phyloP scores from a whole-genome alignment of 1,139 yeast genomes.

The Geotrichum fermentans region DNA sequence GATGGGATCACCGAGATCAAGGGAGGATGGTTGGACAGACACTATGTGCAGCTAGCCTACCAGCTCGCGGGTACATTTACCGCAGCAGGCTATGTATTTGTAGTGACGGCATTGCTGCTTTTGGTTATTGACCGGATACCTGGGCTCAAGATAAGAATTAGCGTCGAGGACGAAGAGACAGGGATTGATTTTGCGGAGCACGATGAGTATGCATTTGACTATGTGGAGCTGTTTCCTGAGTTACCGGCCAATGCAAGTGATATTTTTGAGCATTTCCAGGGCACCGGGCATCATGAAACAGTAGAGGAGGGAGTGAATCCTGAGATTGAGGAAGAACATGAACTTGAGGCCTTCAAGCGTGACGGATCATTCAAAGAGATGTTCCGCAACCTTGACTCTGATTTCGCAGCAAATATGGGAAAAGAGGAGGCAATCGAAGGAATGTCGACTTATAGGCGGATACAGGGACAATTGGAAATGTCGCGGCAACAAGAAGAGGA shows the following conservation, averaged over 20 bases:
- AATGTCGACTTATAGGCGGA: neutral
- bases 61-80: slow-evolving; percentile 47
- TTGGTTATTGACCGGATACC: slow-evolving; percentile 46
- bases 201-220: slow-evolving; percentile 50
- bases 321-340: neutral
- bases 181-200: slow-evolving; percentile 52
- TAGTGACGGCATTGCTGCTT: slow-evolving; percentile 41
- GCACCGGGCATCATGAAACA: too few species aligned
- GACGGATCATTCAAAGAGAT: too few species aligned
- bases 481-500: neutral
- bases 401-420: too few species aligned
- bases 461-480: neutral
- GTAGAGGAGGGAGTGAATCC: too few species aligned
- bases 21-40: slow-evolving; percentile 50
- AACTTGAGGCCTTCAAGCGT: too few species aligned
- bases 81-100: slow-evolving; percentile 43
- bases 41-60: slow-evolving; percentile 48
- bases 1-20: slow-evolving; percentile 26
- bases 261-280: too few species aligned
- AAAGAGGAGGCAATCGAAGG: neutral
- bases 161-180: slow-evolving; percentile 39
- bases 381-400: too few species aligned
- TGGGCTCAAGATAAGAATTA: slow-evolving; percentile 46
- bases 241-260: too few species aligned
- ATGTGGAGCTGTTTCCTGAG: slow-evolving; percentile 43